These are phyloP conservation scores for Suillus tomentosus DNA, from an alignment of 768 basidiomycete species.

Conservation along the genomic window DNA sequence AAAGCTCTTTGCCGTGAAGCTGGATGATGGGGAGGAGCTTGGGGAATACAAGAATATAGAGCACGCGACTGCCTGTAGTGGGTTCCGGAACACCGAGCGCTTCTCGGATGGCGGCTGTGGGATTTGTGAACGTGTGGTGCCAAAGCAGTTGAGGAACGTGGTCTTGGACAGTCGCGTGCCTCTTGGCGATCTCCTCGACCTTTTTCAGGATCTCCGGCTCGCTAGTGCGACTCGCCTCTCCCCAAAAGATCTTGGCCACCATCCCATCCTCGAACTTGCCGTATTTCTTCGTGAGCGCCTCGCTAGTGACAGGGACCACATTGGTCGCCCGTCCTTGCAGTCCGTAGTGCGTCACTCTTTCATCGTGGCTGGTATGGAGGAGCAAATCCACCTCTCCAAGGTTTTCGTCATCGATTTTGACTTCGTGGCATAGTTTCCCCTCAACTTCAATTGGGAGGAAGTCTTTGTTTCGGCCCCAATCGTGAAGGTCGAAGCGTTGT, in stretches of 20 bases:
- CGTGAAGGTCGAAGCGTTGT: neutral
- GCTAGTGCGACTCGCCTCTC: neutral
- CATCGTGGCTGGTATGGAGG: neutral
- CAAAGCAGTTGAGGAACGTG: conserved; percentile 1
- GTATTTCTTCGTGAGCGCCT: neutral
- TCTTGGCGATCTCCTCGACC: neutral
- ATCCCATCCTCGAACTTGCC: neutral
- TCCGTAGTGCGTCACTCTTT: conserved; percentile 4
- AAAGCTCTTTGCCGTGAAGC: neutral
- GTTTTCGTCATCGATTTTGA: neutral
- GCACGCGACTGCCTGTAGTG: neutral
- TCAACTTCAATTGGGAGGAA: neutral
- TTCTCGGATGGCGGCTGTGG: neutral
- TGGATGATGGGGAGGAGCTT: neutral
- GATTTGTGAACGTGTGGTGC: neutral
- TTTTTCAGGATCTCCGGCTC: neutral
- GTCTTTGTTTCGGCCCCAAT: neutral
- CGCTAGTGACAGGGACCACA: conserved; percentile 1
- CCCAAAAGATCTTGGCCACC: neutral
- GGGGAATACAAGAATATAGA: neutral
- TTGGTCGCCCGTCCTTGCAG: conserved; percentile 3
- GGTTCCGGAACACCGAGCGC: neutral
- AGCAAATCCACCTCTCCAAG: neutral
- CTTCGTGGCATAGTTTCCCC: neutral
- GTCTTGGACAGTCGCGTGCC: neutral